Percentiles rank a stretch among this genome's conserved stretches.
Evolutionary conservation across 2,329 filamentous ascomycete species (phyloP).

Genomic region (Diaporthe ampelina): DNA sequence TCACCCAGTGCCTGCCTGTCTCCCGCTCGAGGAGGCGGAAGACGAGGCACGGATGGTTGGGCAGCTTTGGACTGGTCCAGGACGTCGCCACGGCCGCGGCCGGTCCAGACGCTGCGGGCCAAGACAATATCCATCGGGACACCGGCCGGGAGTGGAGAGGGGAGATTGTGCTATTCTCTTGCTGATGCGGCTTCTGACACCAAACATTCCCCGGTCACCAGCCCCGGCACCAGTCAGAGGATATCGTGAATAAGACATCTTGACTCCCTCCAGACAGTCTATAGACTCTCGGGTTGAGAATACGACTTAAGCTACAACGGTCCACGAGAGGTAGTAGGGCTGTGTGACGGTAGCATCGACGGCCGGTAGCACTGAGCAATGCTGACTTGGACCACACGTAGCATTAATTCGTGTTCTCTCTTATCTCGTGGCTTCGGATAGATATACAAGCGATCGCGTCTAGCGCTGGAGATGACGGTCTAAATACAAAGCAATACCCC

Average conservation of each 20-base stretch:
- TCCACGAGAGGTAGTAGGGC: neutral
- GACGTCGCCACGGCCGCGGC: neutral
- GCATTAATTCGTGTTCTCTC: constrained; percentile 14
- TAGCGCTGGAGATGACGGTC: constrained; percentile 15
- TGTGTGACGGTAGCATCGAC: constrained; percentile 22
- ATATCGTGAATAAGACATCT: neutral
- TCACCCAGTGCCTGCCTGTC: too few species aligned
- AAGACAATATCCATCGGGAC: constrained; percentile 7
- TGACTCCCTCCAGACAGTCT: neutral
- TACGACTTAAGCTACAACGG: too few species aligned
- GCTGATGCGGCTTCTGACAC: too few species aligned
- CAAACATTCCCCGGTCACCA: neutral
- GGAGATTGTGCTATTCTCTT: too few species aligned
- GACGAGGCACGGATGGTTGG: too few species aligned
- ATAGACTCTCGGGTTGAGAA: neutral
- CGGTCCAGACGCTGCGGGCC: constrained; percentile 14
- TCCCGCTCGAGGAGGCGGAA: too few species aligned
- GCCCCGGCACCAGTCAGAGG: neutral
- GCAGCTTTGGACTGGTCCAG: too few species aligned
- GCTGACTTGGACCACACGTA: constrained; percentile 21
- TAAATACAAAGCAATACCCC: constrained; percentile 12
- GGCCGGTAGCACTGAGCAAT: neutral
- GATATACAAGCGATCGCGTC: constrained; percentile 10
- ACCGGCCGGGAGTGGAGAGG: neutral
- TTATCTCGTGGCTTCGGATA: constrained; percentile 31